A percentile compares a stretch with the other conserved stretches of the same genome.
Evolutionary conservation across 1,284 basidiomycete species (phyloP).

Genomic region (Rhodotorula sp.): DNA sequence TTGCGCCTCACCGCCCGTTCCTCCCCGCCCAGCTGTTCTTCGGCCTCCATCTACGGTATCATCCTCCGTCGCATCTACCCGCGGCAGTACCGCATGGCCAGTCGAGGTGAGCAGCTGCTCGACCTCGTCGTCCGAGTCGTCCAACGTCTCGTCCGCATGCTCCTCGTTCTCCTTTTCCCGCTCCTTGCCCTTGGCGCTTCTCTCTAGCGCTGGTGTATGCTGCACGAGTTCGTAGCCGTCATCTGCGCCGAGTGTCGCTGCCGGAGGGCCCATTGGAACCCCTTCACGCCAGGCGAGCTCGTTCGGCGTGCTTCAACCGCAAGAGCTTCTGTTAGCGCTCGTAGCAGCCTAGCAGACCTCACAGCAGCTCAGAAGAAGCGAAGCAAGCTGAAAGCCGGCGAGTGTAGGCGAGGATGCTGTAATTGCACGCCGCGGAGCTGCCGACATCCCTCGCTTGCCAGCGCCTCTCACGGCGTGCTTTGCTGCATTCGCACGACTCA

Average conservation of each 20-base stretch:
- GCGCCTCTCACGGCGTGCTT: no score
- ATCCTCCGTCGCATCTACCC: not conserved
- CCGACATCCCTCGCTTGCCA: no score
- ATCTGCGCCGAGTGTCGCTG: not conserved
- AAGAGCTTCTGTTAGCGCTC: no score
- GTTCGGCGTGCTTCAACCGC: not conserved
- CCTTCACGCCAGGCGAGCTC: not conserved
- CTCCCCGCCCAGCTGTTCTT: not conserved
- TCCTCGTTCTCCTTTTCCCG: not conserved
- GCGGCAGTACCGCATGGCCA: not conserved
- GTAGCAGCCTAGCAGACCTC: no score
- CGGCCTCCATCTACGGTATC: not conserved
- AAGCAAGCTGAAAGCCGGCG: no score
- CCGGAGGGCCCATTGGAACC: not conserved
- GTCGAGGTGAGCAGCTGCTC: constrained; percentile 16
- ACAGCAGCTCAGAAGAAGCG: no score
- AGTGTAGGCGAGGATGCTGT: no score
- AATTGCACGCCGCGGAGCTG: no score
- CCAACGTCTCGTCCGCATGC: constrained; percentile 10
- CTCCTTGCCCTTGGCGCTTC: constrained; percentile 2
- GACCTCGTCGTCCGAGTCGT: constrained; percentile 23
- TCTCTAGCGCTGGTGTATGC: not conserved
- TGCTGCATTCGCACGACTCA: no score
- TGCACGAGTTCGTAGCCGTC: constrained; percentile 16
- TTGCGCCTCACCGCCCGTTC: no score